Evolutionary conservation across 768 basidiomycete species (phyloP), one percentile per base, ranked within the genome.

Genomic region (Hydnomerulius pinastri): DNA sequence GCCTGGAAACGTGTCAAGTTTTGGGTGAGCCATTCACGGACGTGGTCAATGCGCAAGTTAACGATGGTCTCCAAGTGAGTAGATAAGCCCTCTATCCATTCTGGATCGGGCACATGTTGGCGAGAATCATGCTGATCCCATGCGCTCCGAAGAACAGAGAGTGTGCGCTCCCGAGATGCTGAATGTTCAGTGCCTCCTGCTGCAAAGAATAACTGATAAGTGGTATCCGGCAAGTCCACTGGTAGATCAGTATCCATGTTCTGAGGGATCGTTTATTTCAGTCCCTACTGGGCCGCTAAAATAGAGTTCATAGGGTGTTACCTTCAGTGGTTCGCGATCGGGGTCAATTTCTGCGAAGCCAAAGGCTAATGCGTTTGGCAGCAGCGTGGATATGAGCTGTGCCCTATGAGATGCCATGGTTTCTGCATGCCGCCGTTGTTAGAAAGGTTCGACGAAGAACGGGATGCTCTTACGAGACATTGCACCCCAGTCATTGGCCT

Each of bases 401-500:
- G 73, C 74, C n/a, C 77, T 73, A 61, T 79, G 77, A 15, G 74
- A 71, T 3, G 73, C 72, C 60, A 79, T 71, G 1, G 74, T 78
- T 68, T 79, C 78, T 80, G 48, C 8, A 51, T 1, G 36, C 15
- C 8, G n/a, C 12, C 37, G 7, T 55, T 35, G 12, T 47, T 21
- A 38, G 4, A 33, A 17, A 12, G 1, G n/a, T 21, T 24, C 36
- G 6, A 4, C 7, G 29, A 24, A 27, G 24, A 2, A n/a, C 12
- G 3, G 2, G 13, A 7, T 15, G 2, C 7, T 63, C 81, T 42
- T 55, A 85, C 84, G 81, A 40, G 83, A 83, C 43, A 85, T 68
- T 0, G 83, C 72, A 13, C 81, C 80, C 83, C 84, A 85, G 52
- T 85, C 84, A 29, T 83, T 83, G 2, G 79, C 75, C 83, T 83